Evolutionary conservation across 805 yeast species (phyloP).

Genomic region (Monosporozyma siamensis): DNA sequence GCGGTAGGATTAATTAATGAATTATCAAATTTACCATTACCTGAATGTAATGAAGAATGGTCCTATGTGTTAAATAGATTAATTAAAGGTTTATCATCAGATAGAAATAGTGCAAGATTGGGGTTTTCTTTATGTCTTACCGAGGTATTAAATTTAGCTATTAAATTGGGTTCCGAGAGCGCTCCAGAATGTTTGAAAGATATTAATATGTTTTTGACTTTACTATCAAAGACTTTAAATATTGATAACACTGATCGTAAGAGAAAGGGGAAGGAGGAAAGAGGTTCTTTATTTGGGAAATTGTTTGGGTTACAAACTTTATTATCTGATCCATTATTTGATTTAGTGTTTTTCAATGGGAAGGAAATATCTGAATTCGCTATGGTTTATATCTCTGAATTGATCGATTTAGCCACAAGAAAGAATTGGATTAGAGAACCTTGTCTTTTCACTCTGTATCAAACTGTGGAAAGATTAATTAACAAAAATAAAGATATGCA

Average conservation of each 20-base stretch:
- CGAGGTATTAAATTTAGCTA: constrained; percentile 42
- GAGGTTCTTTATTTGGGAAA: constrained; percentile 72
- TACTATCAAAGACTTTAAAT: constrained; percentile 27
- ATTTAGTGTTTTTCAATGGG: constrained; percentile 14
- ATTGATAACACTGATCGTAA: constrained; percentile 33
- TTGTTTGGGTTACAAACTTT: constrained; percentile 77
- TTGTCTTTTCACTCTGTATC: constrained; percentile 59
- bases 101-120: constrained; percentile 73
- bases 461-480: constrained; percentile 33
- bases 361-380: constrained; percentile 25
- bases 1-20: constrained; percentile 60
- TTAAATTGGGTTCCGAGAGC: constrained; percentile 14
- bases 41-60: constrained; percentile 51
- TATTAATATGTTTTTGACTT: constrained; percentile 17
- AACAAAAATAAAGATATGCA: constrained; percentile 13
- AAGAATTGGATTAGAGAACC: constrained; percentile 88
- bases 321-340: constrained; percentile 42
- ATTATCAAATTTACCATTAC: constrained; percentile 32
- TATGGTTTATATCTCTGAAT: constrained; percentile 34
- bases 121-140: constrained; percentile 86
- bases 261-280: constrained; percentile 70
- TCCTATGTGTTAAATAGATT: constrained; percentile 71
- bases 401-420: constrained; percentile 47
- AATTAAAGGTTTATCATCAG: constrained; percentile 70
- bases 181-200: constrained; percentile 14